Conservation (phyloP, 2,329 filamentous ascomycete genomes). For the Lecanicillium sp. region DNA sequence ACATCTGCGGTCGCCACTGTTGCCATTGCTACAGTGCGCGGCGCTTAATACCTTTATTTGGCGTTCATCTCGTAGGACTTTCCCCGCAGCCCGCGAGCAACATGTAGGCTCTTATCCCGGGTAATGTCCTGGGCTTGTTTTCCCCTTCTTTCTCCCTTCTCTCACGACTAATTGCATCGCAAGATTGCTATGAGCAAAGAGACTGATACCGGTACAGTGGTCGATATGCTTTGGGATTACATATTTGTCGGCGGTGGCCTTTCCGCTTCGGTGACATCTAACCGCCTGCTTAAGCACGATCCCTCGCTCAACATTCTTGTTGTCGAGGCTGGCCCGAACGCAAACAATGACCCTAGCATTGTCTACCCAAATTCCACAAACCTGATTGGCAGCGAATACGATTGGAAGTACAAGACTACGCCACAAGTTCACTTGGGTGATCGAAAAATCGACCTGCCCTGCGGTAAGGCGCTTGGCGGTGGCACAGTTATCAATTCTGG, state of each 20-base stretch:
- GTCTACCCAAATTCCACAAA: conserved; percentile 24
- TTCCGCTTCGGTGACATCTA: conserved; percentile 30
- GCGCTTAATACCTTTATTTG: too few relatives aligned
- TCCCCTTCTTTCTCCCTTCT: too few relatives aligned
- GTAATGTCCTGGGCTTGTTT: too few relatives aligned
- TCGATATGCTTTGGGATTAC: conserved; percentile 24
- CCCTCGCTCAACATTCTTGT: conserved; percentile 28
- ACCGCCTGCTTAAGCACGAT: conserved; percentile 24
- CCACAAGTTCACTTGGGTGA: conserved; percentile 23
- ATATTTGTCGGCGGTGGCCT: conserved; percentile 34
- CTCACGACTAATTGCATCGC: too few relatives aligned
- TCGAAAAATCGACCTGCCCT: conserved; percentile 20
- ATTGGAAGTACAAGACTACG: conserved; percentile 28
- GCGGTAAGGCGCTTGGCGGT: conserved; percentile 34
- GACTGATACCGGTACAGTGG: too few relatives aligned
- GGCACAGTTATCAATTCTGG: conserved; percentile 32
- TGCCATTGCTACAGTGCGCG: too few relatives aligned
- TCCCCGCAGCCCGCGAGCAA: too few relatives aligned
- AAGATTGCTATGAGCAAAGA: too few relatives aligned
- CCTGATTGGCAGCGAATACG: conserved; percentile 24
- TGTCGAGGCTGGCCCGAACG: conserved; percentile 31
- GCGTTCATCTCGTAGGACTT: too few relatives aligned
- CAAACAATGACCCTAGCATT: conserved; percentile 22
- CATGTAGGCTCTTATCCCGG: too few relatives aligned
- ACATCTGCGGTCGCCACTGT: too few relatives aligned